These are phyloP conservation scores for Neolentinus lepideus DNA, from an alignment of 1,284 basidiomycete genomes.

Conservation along the genomic window DNA sequence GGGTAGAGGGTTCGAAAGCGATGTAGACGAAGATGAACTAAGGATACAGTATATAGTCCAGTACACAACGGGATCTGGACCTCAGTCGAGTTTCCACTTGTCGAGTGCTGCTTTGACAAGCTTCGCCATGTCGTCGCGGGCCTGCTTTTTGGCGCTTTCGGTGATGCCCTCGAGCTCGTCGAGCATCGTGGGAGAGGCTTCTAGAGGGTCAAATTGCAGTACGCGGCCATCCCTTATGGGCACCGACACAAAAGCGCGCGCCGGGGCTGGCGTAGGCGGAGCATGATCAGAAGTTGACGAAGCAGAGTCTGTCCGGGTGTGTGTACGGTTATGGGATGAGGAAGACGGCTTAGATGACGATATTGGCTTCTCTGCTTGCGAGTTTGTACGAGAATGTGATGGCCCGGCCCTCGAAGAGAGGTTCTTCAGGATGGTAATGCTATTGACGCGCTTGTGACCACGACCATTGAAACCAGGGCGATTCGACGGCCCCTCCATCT, in stretches of 20 bases:
- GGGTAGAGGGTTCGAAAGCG: not conserved
- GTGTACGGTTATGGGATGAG: constrained; percentile 28
- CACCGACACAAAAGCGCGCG: constrained; percentile 53
- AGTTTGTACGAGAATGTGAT: constrained; percentile 39
- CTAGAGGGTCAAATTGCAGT: constrained; percentile 73
- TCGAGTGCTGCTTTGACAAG: constrained; percentile 63
- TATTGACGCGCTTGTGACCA: constrained; percentile 44
- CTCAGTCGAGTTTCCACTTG: constrained; percentile 57
- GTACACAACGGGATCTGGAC: too few species aligned
- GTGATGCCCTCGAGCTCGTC: constrained; percentile 71
- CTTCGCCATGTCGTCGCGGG: constrained; percentile 63
- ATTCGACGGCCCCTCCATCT: constrained; percentile 13
- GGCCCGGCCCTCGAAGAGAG: constrained; percentile 9
- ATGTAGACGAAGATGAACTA: not conserved
- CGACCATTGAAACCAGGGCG: constrained; percentile 11
- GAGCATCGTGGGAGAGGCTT: constrained; percentile 59
- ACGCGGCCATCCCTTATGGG: constrained; percentile 68
- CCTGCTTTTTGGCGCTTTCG: constrained; percentile 73
- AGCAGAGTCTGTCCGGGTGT: constrained; percentile 18
- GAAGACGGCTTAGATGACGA: constrained; percentile 11
- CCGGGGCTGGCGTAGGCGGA: constrained; percentile 19
- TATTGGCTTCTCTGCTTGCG: constrained; percentile 33
- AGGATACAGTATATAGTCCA: not conserved
- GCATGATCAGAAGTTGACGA: constrained; percentile 9
- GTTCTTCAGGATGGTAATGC: constrained; percentile 48